Evolutionary conservation across 352 stramenopile species (phyloP), one percentile per base, ranked within the genome.

Genomic region (Globisporangium orthogonon): DNA sequence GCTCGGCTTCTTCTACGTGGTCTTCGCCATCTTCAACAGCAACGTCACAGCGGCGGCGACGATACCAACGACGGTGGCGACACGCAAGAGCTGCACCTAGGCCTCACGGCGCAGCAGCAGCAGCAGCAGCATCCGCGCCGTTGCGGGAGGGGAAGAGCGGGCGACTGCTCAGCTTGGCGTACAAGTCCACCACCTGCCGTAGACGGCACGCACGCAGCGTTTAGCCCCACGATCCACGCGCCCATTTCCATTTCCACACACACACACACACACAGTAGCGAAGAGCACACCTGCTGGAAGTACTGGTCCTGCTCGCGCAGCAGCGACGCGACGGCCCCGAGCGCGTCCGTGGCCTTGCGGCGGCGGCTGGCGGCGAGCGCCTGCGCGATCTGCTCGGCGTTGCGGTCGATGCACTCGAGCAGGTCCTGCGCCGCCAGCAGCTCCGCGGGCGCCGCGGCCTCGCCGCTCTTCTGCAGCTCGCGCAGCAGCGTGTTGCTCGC

Each of bases 391-490:
- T 82, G 82, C 55, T 89, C 61, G 47, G 75, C 78, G 62, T 92
- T 92, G 50, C 76, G 74, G 62, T 89, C 74, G 35, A 87, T 57
- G 50, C 67, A 79, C 55, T 90, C 77, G 39, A 92, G 55, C 44
- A 89, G 50, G 11, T 89, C 76, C 63, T 92, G 82, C 46, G 78
- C 69, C 37, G 70, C 60, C 46, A 73, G 39, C 46, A 92, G 41
- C 56, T 89, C 82, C 9, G 74, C 63, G 2, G 44, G 44, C 2
- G 79, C 74, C 3, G 84, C 56, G 4, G 30, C 15, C 15, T 58
- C 53, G 4, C 61, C 48, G 23, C 58, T 60, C 52, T 62, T 29
- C 52, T 68, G 28, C 28, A 85, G 60, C 60, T 65, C 60, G 17
- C 70, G 63, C 54, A 85, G 50, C 58, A 85, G 59, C 47, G 58